Base-by-base conservation (phyloP, 2,329 filamentous ascomycete genomes). In the Aspergillus pseudoglaucus region DNA sequence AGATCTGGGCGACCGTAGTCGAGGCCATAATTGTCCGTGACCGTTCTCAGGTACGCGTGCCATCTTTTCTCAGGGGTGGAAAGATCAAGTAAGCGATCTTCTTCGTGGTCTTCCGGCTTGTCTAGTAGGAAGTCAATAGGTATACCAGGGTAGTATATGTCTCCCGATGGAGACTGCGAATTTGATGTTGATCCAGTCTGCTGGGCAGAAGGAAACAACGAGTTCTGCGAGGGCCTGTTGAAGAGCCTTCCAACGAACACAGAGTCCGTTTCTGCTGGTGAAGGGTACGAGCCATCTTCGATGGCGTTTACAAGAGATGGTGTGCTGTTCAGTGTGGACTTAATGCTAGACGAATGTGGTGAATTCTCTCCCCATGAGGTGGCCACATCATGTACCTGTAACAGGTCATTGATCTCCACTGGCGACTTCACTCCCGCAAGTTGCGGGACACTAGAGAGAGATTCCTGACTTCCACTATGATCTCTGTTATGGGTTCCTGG, bases 1-100 rank as follows among this genome's bases (percentile, higher is more conserved):
- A 81, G 69, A 66, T 91, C 87, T 8, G 77, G 77, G 51, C 82
- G 74, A 1, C 87, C 88, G 47, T 80, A 75, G 59, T 91, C 88
- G 50, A 86, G 78, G 5, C 88, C 87, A 61, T 87, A 89, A 46
- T 68, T 65, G 27, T 69, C 62, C 6, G 61, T 62, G n/a, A 66
- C 62, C 15, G 56, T 64, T 6, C 54, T 65, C 18, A 65, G 54
- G 49, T 66, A 63, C 4, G 58, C 54, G 3, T 62, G 57, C 63
- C 62, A 65, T 49, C 62, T 64, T 44, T 46, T 60, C 40, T 60
- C 57, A 2, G 62, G 56, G 4, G 49, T 50, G 12, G 53, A 53
- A 35, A 49, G 44, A 6, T 55, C 53, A 15, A 42, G 49, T 6
- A 47, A 17, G 12, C 44, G 14, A 15, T 18, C 10, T 14, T 50